phyloP scores from a whole-genome alignment of 345 rosid species.

The Corchorus olitorius region DNA sequence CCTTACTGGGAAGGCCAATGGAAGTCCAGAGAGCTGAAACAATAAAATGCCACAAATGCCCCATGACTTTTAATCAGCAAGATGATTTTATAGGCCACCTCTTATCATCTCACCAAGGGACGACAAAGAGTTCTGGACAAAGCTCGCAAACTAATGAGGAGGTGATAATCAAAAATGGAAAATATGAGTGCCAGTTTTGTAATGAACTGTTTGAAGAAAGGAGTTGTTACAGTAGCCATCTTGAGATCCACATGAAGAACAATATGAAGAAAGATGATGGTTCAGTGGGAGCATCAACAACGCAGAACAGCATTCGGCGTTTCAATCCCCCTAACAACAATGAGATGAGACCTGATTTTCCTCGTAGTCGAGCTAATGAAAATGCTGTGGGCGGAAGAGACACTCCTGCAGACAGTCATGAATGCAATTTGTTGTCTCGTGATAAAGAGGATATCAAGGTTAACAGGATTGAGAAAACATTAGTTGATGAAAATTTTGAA shows the following conservation, averaged over 20 bases:
- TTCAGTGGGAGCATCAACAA: slow-evolving; percentile 19
- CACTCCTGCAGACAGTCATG: background rate
- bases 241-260: slow-evolving; percentile 49
- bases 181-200: slow-evolving; percentile 55
- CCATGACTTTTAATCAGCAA: slow-evolving; percentile 35
- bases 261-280: slow-evolving; percentile 41
- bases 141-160: slow-evolving; percentile 23
- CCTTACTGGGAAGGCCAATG: slow-evolving; percentile 23
- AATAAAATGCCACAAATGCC: slow-evolving; percentile 53
- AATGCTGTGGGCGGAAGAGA: slow-evolving; percentile 3
- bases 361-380: slow-evolving; percentile 12
- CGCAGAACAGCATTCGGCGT: slow-evolving; percentile 20
- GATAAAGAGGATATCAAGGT: slow-evolving; percentile 16
- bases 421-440: slow-evolving; percentile 6
- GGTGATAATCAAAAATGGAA: slow-evolving; percentile 42
- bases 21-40: slow-evolving; percentile 22
- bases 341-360: slow-evolving; percentile 11
- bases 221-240: slow-evolving; percentile 41
- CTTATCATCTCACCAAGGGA: slow-evolving; percentile 39
- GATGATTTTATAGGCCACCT: slow-evolving; percentile 49
- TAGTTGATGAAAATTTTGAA: slow-evolving; percentile 14
- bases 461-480: slow-evolving; percentile 11
- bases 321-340: slow-evolving; percentile 5
- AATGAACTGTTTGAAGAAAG: slow-evolving; percentile 45
- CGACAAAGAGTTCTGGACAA: slow-evolving; percentile 30